phyloP scores from a whole-genome alignment of 176 grass and related monocot genomes.

The Eleusine coracana region DNA sequence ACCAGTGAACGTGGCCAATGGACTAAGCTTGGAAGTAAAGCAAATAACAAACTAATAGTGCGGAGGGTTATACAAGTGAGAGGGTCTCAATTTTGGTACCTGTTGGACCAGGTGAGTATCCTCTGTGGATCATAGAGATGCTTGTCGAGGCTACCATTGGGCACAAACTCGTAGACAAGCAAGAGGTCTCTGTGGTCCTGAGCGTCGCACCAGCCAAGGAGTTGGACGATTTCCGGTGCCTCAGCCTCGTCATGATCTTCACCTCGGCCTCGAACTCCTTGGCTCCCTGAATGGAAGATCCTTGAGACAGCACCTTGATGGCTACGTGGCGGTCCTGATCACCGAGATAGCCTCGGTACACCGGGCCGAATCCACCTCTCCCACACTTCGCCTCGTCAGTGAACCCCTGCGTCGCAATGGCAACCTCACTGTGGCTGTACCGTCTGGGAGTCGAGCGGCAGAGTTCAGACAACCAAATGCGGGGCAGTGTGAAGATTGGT shows the following conservation, averaged over 20 bases:
- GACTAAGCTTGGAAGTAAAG: too few relatives aligned
- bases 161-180: slow-evolving; percentile 21
- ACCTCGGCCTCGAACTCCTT: slow-evolving; percentile 31
- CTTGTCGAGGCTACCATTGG: slow-evolving; percentile 46
- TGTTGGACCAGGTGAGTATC: background rate
- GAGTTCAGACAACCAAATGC: background rate
- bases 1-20: too few relatives aligned
- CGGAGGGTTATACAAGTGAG: too few relatives aligned
- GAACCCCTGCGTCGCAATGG: background rate
- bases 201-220: slow-evolving; percentile 23
- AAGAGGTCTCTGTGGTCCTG: background rate
- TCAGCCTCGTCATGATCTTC: slow-evolving; percentile 31
- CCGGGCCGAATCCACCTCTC: background rate
- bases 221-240: slow-evolving; percentile 55
- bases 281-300: background rate
- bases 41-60: too few relatives aligned
- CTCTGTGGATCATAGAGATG: background rate
- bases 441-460: background rate
- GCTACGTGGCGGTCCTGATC: slow-evolving; percentile 4
- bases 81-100: background rate
- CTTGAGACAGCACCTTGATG: slow-evolving; percentile 34
- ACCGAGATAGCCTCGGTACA: slow-evolving; percentile 31
- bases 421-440: background rate
- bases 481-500: too few relatives aligned
- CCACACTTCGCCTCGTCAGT: background rate